Conservation (phyloP, 2,329 filamentous ascomycete species). For the Colletotrichum spaethianum region DNA sequence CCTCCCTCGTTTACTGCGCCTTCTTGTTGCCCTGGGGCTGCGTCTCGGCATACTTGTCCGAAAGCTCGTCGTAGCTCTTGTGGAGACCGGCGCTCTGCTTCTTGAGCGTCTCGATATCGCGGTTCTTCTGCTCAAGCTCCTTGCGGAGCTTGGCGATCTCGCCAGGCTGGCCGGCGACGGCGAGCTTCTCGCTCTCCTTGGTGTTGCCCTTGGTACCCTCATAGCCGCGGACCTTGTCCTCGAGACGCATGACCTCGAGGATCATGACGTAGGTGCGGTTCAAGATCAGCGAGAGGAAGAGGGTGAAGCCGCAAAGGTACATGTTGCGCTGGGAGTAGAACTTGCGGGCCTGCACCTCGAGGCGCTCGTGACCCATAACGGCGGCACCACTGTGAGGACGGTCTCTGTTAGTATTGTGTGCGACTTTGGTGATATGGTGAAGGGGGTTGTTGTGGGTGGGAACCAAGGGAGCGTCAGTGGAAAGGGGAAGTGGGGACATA, state of each 20-base stretch:
- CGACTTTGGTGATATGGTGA: neutral
- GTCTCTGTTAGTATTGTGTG: neutral
- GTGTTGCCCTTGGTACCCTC: constrained; percentile 70
- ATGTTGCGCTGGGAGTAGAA: constrained; percentile 99
- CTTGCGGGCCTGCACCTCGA: constrained; percentile 99
- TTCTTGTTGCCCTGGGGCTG: constrained; percentile 71
- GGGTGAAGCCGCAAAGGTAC: constrained; percentile 99
- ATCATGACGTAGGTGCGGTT: constrained; percentile 99
- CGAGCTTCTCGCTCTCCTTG: constrained; percentile 81
- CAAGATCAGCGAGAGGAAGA: constrained; percentile 98
- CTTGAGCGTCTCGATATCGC: constrained; percentile 89
- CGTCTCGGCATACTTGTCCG: constrained; percentile 82
- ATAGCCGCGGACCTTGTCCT: constrained; percentile 89
- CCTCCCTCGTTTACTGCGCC: constrained; percentile 58
- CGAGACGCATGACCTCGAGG: constrained; percentile 88
- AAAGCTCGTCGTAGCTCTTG: constrained; percentile 87
- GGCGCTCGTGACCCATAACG: constrained; percentile 91
- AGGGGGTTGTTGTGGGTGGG: neutral
- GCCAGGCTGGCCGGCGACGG: constrained; percentile 79
- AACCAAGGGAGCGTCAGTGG: constrained; percentile 17
- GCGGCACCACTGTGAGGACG: constrained; percentile 64
- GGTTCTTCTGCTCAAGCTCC: constrained; percentile 84
- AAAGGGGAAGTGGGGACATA: constrained; percentile 55
- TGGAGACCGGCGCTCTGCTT: constrained; percentile 90
- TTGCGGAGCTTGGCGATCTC: constrained; percentile 80